phyloP scores from a whole-genome alignment of 1,139 yeast species.

The Hansenula sp. region DNA sequence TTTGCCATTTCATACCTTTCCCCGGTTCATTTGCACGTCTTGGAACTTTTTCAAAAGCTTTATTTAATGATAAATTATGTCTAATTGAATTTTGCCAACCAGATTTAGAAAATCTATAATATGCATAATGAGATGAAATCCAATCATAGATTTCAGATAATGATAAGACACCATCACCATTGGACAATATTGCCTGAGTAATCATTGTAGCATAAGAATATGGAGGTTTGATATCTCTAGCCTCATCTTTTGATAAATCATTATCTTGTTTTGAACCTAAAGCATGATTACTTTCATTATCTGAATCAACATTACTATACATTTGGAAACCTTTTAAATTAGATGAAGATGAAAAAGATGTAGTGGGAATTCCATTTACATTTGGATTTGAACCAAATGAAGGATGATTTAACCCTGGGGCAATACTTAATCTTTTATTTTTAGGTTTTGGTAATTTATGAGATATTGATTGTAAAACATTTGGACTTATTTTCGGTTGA shows the following conservation, averaged over 20 bases:
- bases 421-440: conserved; percentile 18
- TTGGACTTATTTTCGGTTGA: conserved; percentile 60
- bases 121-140: conserved; percentile 85
- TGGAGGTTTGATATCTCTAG: conserved; percentile 94
- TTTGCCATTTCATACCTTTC: conserved; percentile 99
- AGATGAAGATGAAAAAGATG: conserved; percentile 2
- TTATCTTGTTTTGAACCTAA: conserved; percentile 11
- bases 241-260: conserved; percentile 76
- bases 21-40: conserved; percentile 96
- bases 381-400: neutral
- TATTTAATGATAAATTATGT: conserved; percentile 76
- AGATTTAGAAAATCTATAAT: conserved; percentile 87
- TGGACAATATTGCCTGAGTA: conserved; percentile 91
- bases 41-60: conserved; percentile 93
- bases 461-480: conserved; percentile 40
- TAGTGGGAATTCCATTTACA: conserved; percentile 5
- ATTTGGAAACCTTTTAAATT: conserved; percentile 47
- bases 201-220: conserved; percentile 97
- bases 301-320: conserved; percentile 37
- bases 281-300: conserved; percentile 2
- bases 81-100: conserved; percentile 95
- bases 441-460: conserved; percentile 29
- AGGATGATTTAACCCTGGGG: no score
- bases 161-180: conserved; percentile 83
- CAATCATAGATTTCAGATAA: conserved; percentile 88